Percentiles rank a stretch among this genome's conserved stretches.
Evolutionary conservation across 148 eudicot genomes (phyloP).

Genomic region (Gaultheria prostrata): DNA sequence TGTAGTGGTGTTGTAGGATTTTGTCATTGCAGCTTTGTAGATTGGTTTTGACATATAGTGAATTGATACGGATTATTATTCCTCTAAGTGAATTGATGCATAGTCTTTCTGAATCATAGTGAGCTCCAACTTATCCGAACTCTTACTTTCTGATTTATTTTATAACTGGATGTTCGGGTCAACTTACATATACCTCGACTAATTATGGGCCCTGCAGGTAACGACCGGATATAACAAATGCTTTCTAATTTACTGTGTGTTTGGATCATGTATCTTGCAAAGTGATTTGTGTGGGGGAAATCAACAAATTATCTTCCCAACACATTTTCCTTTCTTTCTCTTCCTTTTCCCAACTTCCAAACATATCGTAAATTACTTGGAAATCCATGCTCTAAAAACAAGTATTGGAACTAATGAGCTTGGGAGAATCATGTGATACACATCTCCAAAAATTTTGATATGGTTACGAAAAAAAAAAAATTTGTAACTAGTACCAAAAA

Average conservation of each 20-base stretch:
- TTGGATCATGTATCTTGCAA: not conserved
- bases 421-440: too few species aligned
- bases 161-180: too few species aligned
- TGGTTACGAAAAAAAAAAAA: too few species aligned
- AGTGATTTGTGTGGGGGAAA: not conserved
- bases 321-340: not conserved
- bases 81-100: not conserved
- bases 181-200: too few species aligned
- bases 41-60: not conserved
- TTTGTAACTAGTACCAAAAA: too few species aligned
- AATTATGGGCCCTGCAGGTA: too few species aligned
- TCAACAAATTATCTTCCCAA: too few species aligned
- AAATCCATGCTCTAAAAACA: too few species aligned
- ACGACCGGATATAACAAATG: too few species aligned
- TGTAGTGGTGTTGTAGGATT: constrained; percentile 9
- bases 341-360: not conserved
- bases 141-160: not conserved
- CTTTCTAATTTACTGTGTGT: not conserved
- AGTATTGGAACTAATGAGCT: too few species aligned
- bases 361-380: too few species aligned
- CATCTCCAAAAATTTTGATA: too few species aligned
- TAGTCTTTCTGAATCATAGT: not conserved
- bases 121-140: not conserved
- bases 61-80: not conserved
- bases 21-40: not conserved